Conservation (phyloP, 2,329 filamentous ascomycete genomes). For the Xylaria sp. region DNA sequence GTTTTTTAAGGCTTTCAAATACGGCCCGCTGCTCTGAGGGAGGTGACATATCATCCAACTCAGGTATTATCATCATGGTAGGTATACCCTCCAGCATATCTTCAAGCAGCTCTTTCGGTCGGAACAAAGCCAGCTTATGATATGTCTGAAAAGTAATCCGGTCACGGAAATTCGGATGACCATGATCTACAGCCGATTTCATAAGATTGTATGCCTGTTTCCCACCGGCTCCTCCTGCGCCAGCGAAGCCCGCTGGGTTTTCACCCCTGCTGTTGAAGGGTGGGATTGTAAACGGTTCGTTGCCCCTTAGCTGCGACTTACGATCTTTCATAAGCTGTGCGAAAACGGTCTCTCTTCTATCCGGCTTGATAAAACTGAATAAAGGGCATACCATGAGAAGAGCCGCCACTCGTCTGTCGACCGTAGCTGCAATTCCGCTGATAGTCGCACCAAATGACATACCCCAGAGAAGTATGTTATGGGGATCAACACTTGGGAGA, state of each 20-base stretch:
- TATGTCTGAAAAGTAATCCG: conserved; percentile 46
- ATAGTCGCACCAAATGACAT: conserved; percentile 41
- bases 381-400: conserved; percentile 44
- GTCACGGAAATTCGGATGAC: conserved; percentile 41
- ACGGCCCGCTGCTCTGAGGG: conserved; percentile 42
- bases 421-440: conserved; percentile 32
- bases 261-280: conserved; percentile 30
- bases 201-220: conserved; percentile 42
- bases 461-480: conserved; percentile 37
- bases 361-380: conserved; percentile 32
- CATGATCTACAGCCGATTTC: conserved; percentile 29
- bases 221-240: conserved; percentile 37
- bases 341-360: conserved; percentile 30
- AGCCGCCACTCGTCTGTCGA: conserved; percentile 35
- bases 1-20: conserved; percentile 23
- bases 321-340: conserved; percentile 38
- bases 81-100: conserved; percentile 37
- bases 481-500: conserved; percentile 37
- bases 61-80: conserved; percentile 45
- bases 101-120: conserved; percentile 39
- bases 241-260: conserved; percentile 26
- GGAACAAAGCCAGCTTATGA: conserved; percentile 45
- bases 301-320: conserved; percentile 24
- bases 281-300: conserved; percentile 20
- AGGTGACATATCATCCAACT: conserved; percentile 45